Conservation (phyloP, 2,329 filamentous ascomycete genomes). For the Lasiodiplodia gonubiensis region DNA sequence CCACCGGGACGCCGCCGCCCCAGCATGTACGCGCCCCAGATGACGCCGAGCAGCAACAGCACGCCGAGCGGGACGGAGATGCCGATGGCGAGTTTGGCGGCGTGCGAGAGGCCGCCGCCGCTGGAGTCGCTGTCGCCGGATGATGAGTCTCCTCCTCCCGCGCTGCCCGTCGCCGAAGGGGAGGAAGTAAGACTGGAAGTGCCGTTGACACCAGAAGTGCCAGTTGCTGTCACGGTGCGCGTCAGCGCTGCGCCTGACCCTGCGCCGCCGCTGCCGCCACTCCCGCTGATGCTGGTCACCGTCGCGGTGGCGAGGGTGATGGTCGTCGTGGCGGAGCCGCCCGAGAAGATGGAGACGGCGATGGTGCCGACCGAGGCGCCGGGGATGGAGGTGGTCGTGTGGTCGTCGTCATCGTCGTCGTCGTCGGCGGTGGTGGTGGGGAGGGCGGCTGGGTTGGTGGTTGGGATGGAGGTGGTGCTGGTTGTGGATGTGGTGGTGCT, state of each 20-base stretch:
- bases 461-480: neutral
- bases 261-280: neutral
- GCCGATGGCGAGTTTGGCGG: slow-evolving; percentile 2
- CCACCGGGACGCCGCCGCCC: neutral
- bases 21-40: neutral
- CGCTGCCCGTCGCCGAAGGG: neutral
- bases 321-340: neutral
- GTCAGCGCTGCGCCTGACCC: neutral
- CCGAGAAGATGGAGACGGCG: neutral
- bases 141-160: neutral
- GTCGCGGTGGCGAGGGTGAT: slow-evolving; percentile 9
- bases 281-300: neutral
- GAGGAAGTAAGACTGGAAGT: neutral
- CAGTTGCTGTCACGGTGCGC: neutral
- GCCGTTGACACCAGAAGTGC: neutral
- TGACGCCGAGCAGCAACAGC: neutral
- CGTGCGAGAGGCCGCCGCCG: neutral
- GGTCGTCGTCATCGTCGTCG: slow-evolving; percentile 5
- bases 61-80: slow-evolving; percentile 1
- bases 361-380: slow-evolving; percentile 13
- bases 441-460: neutral
- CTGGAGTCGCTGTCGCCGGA: neutral
- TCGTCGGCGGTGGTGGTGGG: neutral
- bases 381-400: slow-evolving; percentile 7
- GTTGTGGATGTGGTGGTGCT: neutral